phyloP scores from a whole-genome alignment of 805 yeast genomes.

The Nakazawaea siamensis region DNA sequence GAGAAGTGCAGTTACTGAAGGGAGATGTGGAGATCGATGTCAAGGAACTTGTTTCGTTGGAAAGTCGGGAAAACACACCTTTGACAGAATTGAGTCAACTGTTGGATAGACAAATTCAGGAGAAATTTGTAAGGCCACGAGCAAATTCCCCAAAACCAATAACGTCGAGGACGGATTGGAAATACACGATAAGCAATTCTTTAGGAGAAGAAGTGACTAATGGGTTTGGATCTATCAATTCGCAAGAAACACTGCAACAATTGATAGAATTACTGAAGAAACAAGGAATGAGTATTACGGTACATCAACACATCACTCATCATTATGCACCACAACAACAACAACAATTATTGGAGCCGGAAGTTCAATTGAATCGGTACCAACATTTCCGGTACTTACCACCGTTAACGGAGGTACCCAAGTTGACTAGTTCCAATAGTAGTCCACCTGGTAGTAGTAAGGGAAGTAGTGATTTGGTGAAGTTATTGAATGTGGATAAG shows the following conservation, averaged over 20 bases:
- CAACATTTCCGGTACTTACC: constrained; percentile 73
- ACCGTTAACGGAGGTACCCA: constrained; percentile 64
- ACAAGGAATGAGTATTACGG: constrained; percentile 50
- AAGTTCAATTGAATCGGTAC: constrained; percentile 45
- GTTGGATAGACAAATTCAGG: constrained; percentile 4
- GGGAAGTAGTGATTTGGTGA: constrained; percentile 29
- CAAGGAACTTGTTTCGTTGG: neutral
- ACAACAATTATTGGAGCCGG: constrained; percentile 33
- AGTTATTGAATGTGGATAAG: constrained; percentile 29
- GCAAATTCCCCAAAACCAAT: constrained; percentile 17
- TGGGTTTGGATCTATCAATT: constrained; percentile 39
- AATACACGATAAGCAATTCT: constrained; percentile 41
- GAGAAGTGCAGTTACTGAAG: constrained; percentile 50
- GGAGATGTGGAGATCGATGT: constrained; percentile 22
- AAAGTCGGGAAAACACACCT: constrained; percentile 8
- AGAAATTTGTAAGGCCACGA: neutral
- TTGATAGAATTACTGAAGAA: constrained; percentile 53
- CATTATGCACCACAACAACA: constrained; percentile 46
- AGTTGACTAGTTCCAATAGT: constrained; percentile 50
- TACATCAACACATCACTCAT: constrained; percentile 83
- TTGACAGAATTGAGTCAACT: constrained; percentile 8
- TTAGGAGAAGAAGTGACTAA: constrained; percentile 34
- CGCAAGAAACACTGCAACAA: constrained; percentile 46
- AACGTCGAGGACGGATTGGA: constrained; percentile 48
- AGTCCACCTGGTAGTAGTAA: constrained; percentile 25